Base-by-base conservation (phyloP, 164 flowering plant species). In the Pachysandra terminalis region DNA sequence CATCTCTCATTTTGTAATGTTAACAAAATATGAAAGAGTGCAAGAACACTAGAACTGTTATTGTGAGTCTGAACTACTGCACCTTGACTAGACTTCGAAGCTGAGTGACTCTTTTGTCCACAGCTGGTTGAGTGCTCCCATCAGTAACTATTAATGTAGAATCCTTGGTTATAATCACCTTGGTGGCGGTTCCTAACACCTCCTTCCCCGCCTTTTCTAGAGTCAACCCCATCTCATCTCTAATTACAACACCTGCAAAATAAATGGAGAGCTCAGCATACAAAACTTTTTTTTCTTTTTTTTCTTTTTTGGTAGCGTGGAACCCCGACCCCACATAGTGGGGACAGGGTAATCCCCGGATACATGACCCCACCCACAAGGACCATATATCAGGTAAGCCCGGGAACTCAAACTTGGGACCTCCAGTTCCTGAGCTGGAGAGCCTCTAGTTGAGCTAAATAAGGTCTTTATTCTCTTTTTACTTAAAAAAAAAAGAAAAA, bases 101-200 rank as follows among this genome's bases (percentile, higher is more conserved):
- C 70, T 89, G 86, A 35, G 84, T 75, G 70, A 89, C 91, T 62
- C 97, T 83, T 67, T 84, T 71, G 63, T 85, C 81, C 53, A 91
- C 92, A 56, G 91, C 94, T 35, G 71, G 74, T 72, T 81, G 79
- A 54, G 87, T 91, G 79, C 85, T 90, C 45, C 92, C 94, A 85
- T 95, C 92, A 19, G 89, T 87, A 61, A 95, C 88, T 53, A 91
- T 89, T 58, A 89, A 62, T 7, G 97, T 91, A 16, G 97, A 81
- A 71, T 87, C 87, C 71, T 90, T 92, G 1, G 96, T 87, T 73
- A 91, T 79, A 45, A 87, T 86, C 61, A 90, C 90, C 78, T 86
- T 95, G 14, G 78, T 72, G 16, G 95, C 95, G 54, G 80, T 70
- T 0, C 98, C 97, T 65, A 94, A 68, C 17, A 91, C 85, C 61